Evolutionary conservation across 371 early-diverging fungal species (phyloP).

Genomic region (Apophysomyces ossiformis): DNA sequence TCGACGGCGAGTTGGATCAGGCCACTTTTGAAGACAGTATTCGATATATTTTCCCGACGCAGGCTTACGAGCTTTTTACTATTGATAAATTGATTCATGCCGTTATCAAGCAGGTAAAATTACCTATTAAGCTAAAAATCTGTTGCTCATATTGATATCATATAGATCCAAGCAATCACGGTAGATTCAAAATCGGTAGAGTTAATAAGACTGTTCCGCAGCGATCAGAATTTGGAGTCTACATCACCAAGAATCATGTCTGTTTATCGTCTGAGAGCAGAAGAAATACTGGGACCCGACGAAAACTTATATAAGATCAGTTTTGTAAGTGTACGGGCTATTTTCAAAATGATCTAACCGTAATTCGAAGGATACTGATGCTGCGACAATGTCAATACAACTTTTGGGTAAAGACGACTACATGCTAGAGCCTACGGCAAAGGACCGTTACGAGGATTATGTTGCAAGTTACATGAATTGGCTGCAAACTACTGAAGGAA

Average conservation of each 20-base stretch:
- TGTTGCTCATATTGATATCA: neutral
- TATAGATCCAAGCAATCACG: conserved; percentile 48
- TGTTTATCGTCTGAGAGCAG: conserved; percentile 84
- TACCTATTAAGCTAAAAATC: neutral
- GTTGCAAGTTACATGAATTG: conserved; percentile 88
- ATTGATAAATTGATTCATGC: conserved; percentile 85
- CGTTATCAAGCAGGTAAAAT: conserved; percentile 78
- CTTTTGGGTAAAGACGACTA: conserved; percentile 87
- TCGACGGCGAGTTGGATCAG: conserved; percentile 85
- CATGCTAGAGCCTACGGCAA: conserved; percentile 76
- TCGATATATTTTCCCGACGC: conserved; percentile 84
- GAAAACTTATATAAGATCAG: conserved; percentile 87
- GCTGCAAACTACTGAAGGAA: conserved; percentile 78
- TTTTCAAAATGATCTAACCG: neutral
- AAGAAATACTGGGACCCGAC: conserved; percentile 75
- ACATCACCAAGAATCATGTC: conserved; percentile 30
- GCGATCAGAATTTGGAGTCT: conserved; percentile 35
- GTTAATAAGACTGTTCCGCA: conserved; percentile 40
- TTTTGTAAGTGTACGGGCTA: conserved; percentile 62
- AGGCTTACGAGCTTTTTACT: conserved; percentile 86
- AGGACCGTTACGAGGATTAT: conserved; percentile 92
- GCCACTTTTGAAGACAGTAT: conserved; percentile 91
- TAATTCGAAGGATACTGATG: conserved; percentile 55
- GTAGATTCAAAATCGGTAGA: conserved; percentile 38
- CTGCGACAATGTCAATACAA: conserved; percentile 78